Conservation (phyloP, 441 rosid genomes). For the Macaranga tanarius region DNA sequence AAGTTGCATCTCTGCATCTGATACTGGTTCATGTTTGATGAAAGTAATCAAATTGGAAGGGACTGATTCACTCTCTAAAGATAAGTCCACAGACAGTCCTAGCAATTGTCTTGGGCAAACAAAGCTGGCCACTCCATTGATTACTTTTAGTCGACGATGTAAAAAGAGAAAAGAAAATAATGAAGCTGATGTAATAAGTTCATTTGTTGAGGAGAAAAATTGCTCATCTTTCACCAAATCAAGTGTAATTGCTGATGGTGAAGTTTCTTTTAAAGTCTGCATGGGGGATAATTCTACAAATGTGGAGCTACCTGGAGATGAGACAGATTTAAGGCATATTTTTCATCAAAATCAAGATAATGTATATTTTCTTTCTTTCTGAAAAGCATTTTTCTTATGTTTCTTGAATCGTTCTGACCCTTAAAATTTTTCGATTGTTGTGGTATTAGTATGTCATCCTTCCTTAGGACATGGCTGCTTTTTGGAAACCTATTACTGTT, state of each 20-base stretch:
- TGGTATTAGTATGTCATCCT: neutral
- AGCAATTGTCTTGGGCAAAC: conserved; percentile 19
- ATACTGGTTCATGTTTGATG: conserved; percentile 13
- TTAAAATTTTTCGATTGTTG: neutral
- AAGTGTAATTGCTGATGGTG: conserved; percentile 16
- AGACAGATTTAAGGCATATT: conserved; percentile 13
- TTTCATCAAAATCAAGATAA: conserved; percentile 22
- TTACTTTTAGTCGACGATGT: conserved; percentile 41
- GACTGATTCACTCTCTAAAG: conserved; percentile 16
- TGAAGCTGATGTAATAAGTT: conserved; percentile 19
- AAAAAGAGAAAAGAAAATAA: conserved; percentile 30
- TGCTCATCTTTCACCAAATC: conserved; percentile 11
- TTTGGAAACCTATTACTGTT: neutral
- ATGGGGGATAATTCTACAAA: conserved; percentile 18
- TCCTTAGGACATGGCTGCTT: neutral
- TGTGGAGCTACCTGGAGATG: conserved; percentile 17
- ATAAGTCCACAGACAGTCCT: conserved; percentile 8
- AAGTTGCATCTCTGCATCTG: conserved; percentile 10
- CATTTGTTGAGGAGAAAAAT: conserved; percentile 14
- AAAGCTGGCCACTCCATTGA: conserved; percentile 27
- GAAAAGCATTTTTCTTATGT: neutral
- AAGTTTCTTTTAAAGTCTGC: conserved; percentile 23
- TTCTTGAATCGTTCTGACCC: conserved; percentile 6
- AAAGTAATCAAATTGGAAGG: conserved; percentile 24
- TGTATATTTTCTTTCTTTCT: conserved; percentile 23